These are phyloP conservation scores for Backusella mclennaniae DNA, from an alignment of 192 early-diverging fungal species.

Conservation along the genomic window DNA sequence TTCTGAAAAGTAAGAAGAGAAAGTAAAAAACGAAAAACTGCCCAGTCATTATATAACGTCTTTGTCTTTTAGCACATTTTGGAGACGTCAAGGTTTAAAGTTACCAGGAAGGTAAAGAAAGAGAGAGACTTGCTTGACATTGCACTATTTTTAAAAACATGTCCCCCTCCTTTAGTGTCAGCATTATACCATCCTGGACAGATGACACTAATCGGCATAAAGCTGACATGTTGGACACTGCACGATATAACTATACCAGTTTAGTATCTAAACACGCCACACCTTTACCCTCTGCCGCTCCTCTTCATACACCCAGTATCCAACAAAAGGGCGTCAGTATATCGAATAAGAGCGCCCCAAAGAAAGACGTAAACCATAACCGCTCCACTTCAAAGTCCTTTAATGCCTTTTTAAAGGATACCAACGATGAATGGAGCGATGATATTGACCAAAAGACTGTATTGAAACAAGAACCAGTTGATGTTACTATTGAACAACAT, in stretches of 20 bases:
- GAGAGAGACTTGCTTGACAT: not conserved
- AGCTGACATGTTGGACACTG: conserved; percentile 33
- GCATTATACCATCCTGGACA: not conserved
- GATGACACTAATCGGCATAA: not conserved
- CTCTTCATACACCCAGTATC: not conserved
- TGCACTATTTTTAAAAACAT: not conserved
- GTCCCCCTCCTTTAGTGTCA: not conserved
- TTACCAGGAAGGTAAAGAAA: not conserved
- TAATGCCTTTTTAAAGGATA: conserved; percentile 38
- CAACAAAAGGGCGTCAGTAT: not conserved
- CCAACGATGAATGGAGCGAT: conserved; percentile 48
- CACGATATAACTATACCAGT: conserved; percentile 47
- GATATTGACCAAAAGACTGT: conserved; percentile 4
- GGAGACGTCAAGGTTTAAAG: not conserved
- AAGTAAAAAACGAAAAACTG: not conserved
- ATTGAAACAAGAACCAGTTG: not conserved
- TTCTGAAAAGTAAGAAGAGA: not conserved
- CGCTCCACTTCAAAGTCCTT: conserved; percentile 33
- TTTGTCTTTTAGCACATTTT: not conserved
- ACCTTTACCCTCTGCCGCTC: not conserved
- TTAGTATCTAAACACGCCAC: conserved; percentile 21
- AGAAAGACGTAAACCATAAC: not conserved
- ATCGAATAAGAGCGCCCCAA: not conserved
- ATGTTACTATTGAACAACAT: not conserved
- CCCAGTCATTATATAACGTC: not conserved